Base-by-base conservation (phyloP, 257 asterid genomes). In the Penstemon eatonii region DNA sequence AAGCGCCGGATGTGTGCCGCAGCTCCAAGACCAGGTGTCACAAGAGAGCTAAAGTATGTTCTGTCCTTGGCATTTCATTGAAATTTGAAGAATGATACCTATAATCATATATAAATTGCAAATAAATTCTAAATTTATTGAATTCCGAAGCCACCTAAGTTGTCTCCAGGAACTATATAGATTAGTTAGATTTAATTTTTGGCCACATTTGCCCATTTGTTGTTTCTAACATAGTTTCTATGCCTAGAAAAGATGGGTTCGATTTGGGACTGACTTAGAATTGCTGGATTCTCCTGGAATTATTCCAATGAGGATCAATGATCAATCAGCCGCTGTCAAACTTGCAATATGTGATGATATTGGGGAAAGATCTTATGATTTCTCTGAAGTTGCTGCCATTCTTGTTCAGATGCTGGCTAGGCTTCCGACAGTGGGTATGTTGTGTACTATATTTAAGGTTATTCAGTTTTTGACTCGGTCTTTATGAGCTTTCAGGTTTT, bases 11-110 rank as follows among this genome's bases (percentile, higher is more conserved):
- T 88, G 96, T 90, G 99, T 81, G 82, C 95, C 60, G 97, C 99
- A 54, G 97, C 99, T 80, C 96, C 96, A 78, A 89, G 99, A 72
- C 99, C 97, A 51, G 99, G 99, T 78, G 96, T 93, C 75, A 93
- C 99, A 1, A 80, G 99, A 82, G 92, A 72, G 78, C 79, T 93
- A 53, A 89, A 89, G 99, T 93, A 89, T 67, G 95, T 68, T 50
- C 45, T 42, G 13, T 59, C 53, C 47, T 65, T 71, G 13, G 42
- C 41, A 42, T 69, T 45, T 53, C 43, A 65, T 15, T 25, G 2
- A 25, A 25, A 25, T 25, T 25, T 25, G 33, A 25, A 25, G 2
- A 25, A 25, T 25, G 33, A 25, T 25, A 25, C 33, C 33, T 25
- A 25, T 25, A 25, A 25, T 25, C 33, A 43, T 65, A 4, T 51